Base-by-base conservation (phyloP, 139 green algal genomes). In the Micractinium conductrix region DNA sequence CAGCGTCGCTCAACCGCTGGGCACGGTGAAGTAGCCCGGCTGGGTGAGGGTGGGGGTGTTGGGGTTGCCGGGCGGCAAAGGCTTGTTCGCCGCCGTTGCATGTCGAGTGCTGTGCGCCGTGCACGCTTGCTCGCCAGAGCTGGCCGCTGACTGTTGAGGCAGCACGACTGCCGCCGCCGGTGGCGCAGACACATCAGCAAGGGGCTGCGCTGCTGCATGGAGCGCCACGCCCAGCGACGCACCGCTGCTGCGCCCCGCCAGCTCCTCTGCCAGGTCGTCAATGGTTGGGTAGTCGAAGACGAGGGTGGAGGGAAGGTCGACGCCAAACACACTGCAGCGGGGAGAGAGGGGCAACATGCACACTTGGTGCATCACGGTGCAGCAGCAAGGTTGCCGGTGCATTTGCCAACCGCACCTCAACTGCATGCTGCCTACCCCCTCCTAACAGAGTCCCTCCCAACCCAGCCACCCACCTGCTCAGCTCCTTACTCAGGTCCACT, bases 231-330 rank as follows among this genome's bases (percentile, higher is more conserved):
- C 78, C 35, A 55, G 33, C 50, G 38, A 9, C 4, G 74, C 48
- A 42, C 22, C 16, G 28, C 8, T 21, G 33, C 53, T 65, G 1
- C 22, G 53, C 28, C 21, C 7, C 3, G 69, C 48, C 22, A 85
- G 12, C 38, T 67, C 26, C 14, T 16, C 19, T 16, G 75, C 63
- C 22, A 86, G 72, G 0, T n/a, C 43, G 0, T 40, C 72, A 4
- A 79, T 48, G 7, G 74, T 78, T 12, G 91, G 91, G 65, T 92
- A 93, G 84, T 94, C 91, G 50, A 93, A 91, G 0, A 87, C 44
- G 2, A 92, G n/a, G 10, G 91, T 94, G 28, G 58, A 35, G 2
- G 86, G 84, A 17, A 93, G 84, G 1, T 87, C 42, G 16, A 93
- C 14, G 45, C 37, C 70, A 62, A 92, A 81, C 2, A 62, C 53